Evolutionary conservation across 108 stramenopile genomes (phyloP), one percentile per base, ranked within the genome.

Genomic region (Pseudonitzschia pungens): DNA sequence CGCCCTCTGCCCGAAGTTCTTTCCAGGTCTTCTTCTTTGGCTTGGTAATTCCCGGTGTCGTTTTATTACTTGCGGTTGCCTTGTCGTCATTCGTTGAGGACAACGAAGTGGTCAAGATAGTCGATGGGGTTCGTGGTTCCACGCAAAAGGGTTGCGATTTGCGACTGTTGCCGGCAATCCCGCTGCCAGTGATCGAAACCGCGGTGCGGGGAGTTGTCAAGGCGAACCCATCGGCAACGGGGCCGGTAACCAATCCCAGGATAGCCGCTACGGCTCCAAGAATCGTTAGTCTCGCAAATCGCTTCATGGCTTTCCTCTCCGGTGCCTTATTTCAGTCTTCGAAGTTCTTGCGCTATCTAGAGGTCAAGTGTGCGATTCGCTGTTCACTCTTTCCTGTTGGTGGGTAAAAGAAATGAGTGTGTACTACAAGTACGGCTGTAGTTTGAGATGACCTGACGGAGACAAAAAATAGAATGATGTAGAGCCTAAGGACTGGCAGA

Each of bases 1-100:
- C 92, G 21, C 81, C 85, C 55, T 86, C 78, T 18, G 26, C 63
- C 24, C 78, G 72, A 14, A 79, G 44, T 45, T 79, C 78, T 29
- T 73, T 54, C 41, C 69, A 33, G 4, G 78, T 74, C 42, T 79
- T 79, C 28, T 69, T 69, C 57, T 73, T 74, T 20, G 32, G 31
- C 44, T 68, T 0, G 22, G 21, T 8, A 50, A 18, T 8, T 48
- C 42, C 67, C 21, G 67, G 15, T 68, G 67, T 48, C 24, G 67
- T 28, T 27, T 29, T 22, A 14, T 21, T 15, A 15, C 45, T 68
- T 52, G 45, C 67, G 31, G 41, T 33, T 36, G 43, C 65, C 33
- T 22, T 27, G 65, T 28, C 65, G 65, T 18, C 45, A 11, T 15
- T 27, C 36, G 65, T 18, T 12, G 65, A 16, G 14, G 65, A 40